phyloP scores from a whole-genome alignment of 2,329 filamentous ascomycete genomes.

The Fusarium nematophilum region DNA sequence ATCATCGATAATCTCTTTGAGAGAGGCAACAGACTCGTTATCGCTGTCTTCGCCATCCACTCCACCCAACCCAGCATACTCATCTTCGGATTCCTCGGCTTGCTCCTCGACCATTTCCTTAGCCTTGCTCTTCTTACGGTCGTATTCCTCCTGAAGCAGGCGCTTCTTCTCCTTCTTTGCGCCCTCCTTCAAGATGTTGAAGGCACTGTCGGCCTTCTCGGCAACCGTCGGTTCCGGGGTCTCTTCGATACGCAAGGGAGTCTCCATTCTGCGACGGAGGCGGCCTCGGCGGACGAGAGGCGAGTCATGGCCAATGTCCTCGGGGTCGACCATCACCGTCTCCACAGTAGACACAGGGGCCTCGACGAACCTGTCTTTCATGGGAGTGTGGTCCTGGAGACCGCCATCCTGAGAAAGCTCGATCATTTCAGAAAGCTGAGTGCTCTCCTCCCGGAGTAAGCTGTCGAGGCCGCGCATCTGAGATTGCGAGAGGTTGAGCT shows the following conservation, averaged over 20 bases:
- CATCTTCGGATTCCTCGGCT: constrained; percentile 97
- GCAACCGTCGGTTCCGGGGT: constrained; percentile 29
- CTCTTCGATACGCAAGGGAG: constrained; percentile 35
- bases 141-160: constrained; percentile 67
- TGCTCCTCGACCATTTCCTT: constrained; percentile 91
- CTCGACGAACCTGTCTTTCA: constrained; percentile 74
- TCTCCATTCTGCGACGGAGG: constrained; percentile 57
- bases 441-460: constrained; percentile 61
- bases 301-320: constrained; percentile 66
- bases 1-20: constrained; percentile 92
- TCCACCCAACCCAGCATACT: constrained; percentile 94
- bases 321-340: constrained; percentile 66
- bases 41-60: constrained; percentile 88
- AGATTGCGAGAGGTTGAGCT: constrained; percentile 69
- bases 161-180: constrained; percentile 67
- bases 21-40: constrained; percentile 74
- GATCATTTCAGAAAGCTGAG: constrained; percentile 75
- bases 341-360: constrained; percentile 76
- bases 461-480: constrained; percentile 70
- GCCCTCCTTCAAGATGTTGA: constrained; percentile 76
- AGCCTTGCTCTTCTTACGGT: constrained; percentile 89
- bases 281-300: constrained; percentile 72
- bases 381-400: constrained; percentile 78
- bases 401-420: constrained; percentile 86
- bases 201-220: constrained; percentile 61